Percentiles rank a stretch among this genome's conserved stretches.
Conservation (phyloP, 2,329 filamentous ascomycete genomes). For the Trichoderma sp. region DNA sequence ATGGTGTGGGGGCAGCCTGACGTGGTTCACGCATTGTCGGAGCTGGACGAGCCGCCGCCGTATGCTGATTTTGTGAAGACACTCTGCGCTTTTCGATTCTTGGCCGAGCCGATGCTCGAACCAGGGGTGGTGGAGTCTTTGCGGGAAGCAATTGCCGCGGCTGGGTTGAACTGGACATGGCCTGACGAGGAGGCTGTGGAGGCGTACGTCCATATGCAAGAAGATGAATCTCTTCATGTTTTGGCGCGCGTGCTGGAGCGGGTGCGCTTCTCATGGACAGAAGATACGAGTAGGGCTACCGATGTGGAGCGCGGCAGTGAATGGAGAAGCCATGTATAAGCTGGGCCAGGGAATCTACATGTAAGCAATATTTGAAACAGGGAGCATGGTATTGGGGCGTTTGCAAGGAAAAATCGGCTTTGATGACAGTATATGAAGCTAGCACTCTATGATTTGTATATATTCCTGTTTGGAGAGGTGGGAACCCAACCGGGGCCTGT, state of each 20-base stretch:
- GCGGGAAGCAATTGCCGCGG: slow-evolving; percentile 27
- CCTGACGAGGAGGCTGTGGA: slow-evolving; percentile 38
- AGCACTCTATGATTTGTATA: not conserved
- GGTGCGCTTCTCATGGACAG: slow-evolving; percentile 17
- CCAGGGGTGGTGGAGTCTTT: slow-evolving; percentile 32
- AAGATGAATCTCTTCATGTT: slow-evolving; percentile 27
- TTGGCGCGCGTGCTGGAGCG: slow-evolving; percentile 29
- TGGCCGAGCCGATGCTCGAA: slow-evolving; percentile 44
- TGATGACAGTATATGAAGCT: not conserved
- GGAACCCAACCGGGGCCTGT: not conserved
- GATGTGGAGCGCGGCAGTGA: not conserved
- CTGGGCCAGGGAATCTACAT: not conserved
- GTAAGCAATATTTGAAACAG: not conserved
- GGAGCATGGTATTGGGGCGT: slow-evolving; percentile 1
- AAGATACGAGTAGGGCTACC: not conserved
- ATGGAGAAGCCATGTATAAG: not conserved
- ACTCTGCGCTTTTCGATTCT: slow-evolving; percentile 48
- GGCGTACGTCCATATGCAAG: slow-evolving; percentile 31
- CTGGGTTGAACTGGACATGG: slow-evolving; percentile 36
- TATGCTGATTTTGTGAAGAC: slow-evolving; percentile 37
- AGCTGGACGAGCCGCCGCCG: slow-evolving; percentile 34
- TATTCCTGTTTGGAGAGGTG: not conserved
- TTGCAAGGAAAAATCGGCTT: not conserved
- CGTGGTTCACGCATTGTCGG: slow-evolving; percentile 36
- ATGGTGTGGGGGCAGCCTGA: slow-evolving; percentile 40